Evolutionary conservation across 345 rosid genomes (phyloP).

Genomic region (Rhodamnia argentea): DNA sequence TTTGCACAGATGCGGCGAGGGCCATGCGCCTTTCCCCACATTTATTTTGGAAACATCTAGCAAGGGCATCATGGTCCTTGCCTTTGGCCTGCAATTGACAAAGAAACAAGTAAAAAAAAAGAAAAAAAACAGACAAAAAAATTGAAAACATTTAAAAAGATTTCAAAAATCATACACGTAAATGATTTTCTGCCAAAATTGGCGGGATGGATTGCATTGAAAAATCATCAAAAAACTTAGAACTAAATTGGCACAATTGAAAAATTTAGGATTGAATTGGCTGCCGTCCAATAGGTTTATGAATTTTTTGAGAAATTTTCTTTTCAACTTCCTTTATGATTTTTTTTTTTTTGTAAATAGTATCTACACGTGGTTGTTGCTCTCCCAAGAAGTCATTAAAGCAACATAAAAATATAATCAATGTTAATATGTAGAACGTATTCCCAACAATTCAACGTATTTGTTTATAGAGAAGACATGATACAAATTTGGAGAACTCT

Average conservation of each 20-base stretch:
- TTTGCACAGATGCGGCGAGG: not conserved
- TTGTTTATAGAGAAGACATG: not conserved
- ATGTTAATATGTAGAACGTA: not conserved
- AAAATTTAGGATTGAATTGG: not conserved
- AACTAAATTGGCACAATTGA: not conserved
- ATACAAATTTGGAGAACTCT: not conserved
- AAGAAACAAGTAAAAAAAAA: not conserved
- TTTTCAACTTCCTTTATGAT: not conserved
- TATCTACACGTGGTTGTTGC: not conserved
- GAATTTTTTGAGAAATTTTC: not conserved
- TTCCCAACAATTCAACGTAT: not conserved
- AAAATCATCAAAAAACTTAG: not conserved
- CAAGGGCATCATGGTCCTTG: not conserved
- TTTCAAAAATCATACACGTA: not conserved
- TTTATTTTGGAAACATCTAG: not conserved
- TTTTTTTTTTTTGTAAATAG: not conserved
- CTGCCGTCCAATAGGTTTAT: not conserved
- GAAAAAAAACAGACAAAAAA: not conserved
- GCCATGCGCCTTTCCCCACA: not conserved
- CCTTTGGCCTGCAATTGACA: not conserved
- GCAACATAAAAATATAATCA: not conserved
- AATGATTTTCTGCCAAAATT: not conserved
- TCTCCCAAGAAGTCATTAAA: not conserved
- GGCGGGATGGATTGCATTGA: not conserved
- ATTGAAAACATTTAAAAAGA: not conserved